Conservation (phyloP, 257 asterid genomes). For the Jasminum sambac region DNA sequence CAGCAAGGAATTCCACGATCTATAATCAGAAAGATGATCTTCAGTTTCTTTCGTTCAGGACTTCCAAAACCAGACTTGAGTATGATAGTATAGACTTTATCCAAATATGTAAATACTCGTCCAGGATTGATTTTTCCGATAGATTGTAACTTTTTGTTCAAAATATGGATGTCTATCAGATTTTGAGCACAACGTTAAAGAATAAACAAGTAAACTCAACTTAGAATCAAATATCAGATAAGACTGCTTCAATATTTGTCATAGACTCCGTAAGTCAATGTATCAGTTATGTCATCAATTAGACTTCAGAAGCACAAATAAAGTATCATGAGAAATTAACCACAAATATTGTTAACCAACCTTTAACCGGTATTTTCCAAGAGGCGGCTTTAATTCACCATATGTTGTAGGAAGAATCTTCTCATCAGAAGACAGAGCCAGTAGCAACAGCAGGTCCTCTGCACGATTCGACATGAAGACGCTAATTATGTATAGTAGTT, state of each 20-base stretch:
- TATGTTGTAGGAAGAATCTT: slow-evolving; percentile 73
- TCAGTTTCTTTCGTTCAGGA: neutral
- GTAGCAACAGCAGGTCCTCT: slow-evolving; percentile 78
- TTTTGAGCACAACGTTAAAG: neutral
- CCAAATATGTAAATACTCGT: neutral
- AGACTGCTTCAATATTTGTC: neutral
- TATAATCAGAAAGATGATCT: slow-evolving; percentile 31
- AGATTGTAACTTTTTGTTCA: neutral
- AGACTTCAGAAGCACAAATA: neutral
- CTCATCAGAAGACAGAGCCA: slow-evolving; percentile 75
- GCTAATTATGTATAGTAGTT: slow-evolving; percentile 20
- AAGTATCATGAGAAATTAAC: neutral
- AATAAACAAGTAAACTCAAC: neutral
- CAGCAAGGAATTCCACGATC: slow-evolving; percentile 88
- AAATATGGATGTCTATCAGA: neutral
- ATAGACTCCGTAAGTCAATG: too few species aligned
- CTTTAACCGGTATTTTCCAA: slow-evolving; percentile 94
- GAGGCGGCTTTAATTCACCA: slow-evolving; percentile 97
- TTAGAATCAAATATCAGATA: neutral
- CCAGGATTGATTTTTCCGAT: neutral
- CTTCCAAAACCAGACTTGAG: neutral
- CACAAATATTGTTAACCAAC: slow-evolving; percentile 37
- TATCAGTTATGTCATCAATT: neutral
- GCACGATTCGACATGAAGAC: slow-evolving; percentile 29
- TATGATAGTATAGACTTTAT: neutral